phyloP scores from a whole-genome alignment of 1,284 basidiomycete genomes.

The Moesziomyces parantarcticus region DNA sequence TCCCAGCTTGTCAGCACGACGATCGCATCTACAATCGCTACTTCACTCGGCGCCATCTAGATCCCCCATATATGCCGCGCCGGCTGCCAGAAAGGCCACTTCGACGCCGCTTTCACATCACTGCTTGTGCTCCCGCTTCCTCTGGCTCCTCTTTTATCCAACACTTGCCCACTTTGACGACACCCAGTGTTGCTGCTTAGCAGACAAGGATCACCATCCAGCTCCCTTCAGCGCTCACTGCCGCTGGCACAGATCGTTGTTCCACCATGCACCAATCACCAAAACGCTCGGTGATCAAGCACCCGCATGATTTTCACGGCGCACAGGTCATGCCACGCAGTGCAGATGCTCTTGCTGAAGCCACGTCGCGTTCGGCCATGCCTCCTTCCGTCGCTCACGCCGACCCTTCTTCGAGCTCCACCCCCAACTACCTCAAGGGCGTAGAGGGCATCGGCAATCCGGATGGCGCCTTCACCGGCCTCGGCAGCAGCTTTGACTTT shows the following conservation, averaged over 20 bases:
- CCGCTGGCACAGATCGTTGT: neutral
- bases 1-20: too few species aligned
- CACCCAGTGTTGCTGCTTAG: too few species aligned
- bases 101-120: too few species aligned
- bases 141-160: too few species aligned
- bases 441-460: constrained; percentile 35
- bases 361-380: constrained; percentile 4
- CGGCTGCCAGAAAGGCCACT: too few species aligned
- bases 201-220: too few species aligned
- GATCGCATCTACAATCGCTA: too few species aligned
- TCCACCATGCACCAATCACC: constrained; percentile 50
- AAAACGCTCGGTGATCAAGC: constrained; percentile 58
- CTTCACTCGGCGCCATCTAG: too few species aligned
- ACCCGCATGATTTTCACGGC: constrained; percentile 60
- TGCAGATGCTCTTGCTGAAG: constrained; percentile 46
- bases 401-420: constrained; percentile 19
- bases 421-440: constrained; percentile 40
- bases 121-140: too few species aligned
- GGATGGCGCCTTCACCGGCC: constrained; percentile 30
- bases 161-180: too few species aligned
- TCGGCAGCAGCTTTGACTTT: constrained; percentile 39
- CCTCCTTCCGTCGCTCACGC: constrained; percentile 12
- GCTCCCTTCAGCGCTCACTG: neutral
- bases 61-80: too few species aligned
- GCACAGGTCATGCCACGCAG: constrained; percentile 51